Conservation (phyloP, 169 alveolate genomes). For the Sarcocystis neurona region DNA sequence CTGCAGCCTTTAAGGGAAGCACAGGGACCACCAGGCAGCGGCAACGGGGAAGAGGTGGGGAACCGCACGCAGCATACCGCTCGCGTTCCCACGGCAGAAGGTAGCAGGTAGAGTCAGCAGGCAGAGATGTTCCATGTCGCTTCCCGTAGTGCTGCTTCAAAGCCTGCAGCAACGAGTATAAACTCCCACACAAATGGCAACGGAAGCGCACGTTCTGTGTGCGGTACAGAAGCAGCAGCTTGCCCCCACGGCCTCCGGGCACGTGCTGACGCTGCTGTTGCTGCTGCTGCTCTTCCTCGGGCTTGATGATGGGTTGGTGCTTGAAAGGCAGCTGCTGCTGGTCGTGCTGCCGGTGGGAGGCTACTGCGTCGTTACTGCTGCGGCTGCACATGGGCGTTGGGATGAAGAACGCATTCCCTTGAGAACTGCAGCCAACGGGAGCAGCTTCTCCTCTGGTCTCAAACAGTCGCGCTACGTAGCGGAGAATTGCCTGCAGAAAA, state of each 20-base stretch:
- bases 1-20: too few relatives aligned
- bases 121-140: conserved; percentile 35
- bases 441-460: conserved; percentile 60
- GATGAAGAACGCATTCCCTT: background rate
- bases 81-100: conserved; percentile 59
- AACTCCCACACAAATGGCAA: conserved; percentile 61
- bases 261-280: background rate
- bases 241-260: background rate
- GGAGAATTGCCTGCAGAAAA: conserved; percentile 46
- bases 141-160: conserved; percentile 45
- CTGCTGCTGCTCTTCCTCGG: background rate
- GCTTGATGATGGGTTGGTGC: background rate
- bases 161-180: conserved; percentile 33
- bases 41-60: too few relatives aligned
- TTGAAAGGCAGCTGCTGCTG: background rate
- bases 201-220: conserved; percentile 56
- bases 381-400: conserved; percentile 22
- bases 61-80: too few relatives aligned
- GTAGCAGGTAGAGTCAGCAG: conserved; percentile 39
- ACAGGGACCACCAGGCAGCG: too few relatives aligned
- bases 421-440: conserved; percentile 34
- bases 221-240: conserved; percentile 52
- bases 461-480: conserved; percentile 49
- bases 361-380: conserved; percentile 8
- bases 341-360: background rate